Base-by-base conservation (phyloP, 202 grass and related monocot genomes). In the Panicum hallii region DNA sequence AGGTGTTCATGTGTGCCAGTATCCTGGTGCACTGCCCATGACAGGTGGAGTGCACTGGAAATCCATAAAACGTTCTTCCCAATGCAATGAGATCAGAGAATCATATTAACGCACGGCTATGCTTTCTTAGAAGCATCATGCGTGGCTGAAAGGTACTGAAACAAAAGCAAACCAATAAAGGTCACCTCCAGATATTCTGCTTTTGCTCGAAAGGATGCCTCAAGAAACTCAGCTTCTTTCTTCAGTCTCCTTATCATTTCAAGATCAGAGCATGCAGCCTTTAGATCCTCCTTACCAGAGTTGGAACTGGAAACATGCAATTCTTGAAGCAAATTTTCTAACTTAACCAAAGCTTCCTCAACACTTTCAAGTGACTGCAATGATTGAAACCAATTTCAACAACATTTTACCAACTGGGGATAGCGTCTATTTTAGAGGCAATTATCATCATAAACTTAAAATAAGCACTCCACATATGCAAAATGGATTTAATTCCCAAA, bases 171-270 rank as follows among this genome's bases (percentile, higher is more conserved):
- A 11, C 26, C 65, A 65, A 68, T 40, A 83, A 76, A 82, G 48
- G 36, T 94, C 78, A 90, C 92, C 86, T 94, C 88, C 66, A 99
- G 70, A 83, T 75, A 91, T 71, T 84, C 90, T 80, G 92, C 79
- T 86, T 97, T 99, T 83, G 97, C 97, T 90, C 88, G 88, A 84
- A 96, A 99, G 78, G 94, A 99, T 79, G 88, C 93, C 87, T 99
- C 97, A 71, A 99, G 91, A 94, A 97, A 97, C 66, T 99, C 97
- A 6, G 97, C 97, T 83, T 99, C 93, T 88, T 99, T 99, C 79
- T 99, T 99, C 80, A 99, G 91, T 72, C 82, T 99, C 91, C 97
- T 92, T 74, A 99, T 97, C 78, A 83, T 93, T 85, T 99, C 97
- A 70, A 99, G 97, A 66, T 99, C 97, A 76, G 91, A 99, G 88